Percentiles rank a stretch among this genome's conserved stretches.
phyloP scores from a whole-genome alignment of 1,284 basidiomycete genomes.

The Moesziomyces sp. region DNA sequence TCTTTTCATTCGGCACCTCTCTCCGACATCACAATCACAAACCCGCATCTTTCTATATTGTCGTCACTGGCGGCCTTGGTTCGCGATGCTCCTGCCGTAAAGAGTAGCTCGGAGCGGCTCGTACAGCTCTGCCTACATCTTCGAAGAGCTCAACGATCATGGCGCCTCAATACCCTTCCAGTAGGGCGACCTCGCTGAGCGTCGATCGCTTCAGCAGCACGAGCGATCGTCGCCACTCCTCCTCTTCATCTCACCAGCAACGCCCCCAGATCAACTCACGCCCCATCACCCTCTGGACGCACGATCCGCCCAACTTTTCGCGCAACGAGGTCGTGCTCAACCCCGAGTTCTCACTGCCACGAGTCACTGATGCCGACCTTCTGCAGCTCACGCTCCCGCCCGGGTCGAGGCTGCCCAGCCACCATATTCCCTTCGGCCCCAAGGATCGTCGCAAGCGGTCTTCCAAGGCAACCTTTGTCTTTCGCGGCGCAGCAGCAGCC shows the following conservation, averaged over 20 bases:
- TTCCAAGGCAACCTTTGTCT: conserved; percentile 54
- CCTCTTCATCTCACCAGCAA: conserved; percentile 31
- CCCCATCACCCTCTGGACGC: conserved; percentile 59
- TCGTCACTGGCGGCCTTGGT: neutral
- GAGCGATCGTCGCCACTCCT: conserved; percentile 42
- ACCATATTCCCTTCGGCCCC: conserved; percentile 35
- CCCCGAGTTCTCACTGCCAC: conserved; percentile 55
- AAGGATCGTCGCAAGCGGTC: conserved; percentile 29
- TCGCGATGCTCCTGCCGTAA: neutral
- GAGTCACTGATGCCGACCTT: conserved; percentile 58
- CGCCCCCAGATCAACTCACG: conserved; percentile 48
- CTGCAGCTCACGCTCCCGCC: conserved; percentile 49
- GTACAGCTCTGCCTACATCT: neutral
- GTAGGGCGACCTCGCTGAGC: conserved; percentile 43
- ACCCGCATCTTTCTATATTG: too few relatives aligned
- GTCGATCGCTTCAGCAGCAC: conserved; percentile 44
- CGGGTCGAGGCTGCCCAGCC: conserved; percentile 19
- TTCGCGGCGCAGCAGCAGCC: conserved; percentile 49
- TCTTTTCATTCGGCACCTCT: neutral
- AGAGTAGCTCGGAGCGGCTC: neutral
- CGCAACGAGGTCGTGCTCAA: conserved; percentile 63
- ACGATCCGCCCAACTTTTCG: conserved; percentile 65
- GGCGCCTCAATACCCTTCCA: conserved; percentile 18
- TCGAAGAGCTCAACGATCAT: neutral
- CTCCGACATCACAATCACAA: too few relatives aligned